A percentile compares a stretch with the other conserved stretches of the same genome.
These are phyloP conservation scores for Zea luxurians DNA, from an alignment of 176 grass and related monocot genomes.

Conservation along the genomic window DNA sequence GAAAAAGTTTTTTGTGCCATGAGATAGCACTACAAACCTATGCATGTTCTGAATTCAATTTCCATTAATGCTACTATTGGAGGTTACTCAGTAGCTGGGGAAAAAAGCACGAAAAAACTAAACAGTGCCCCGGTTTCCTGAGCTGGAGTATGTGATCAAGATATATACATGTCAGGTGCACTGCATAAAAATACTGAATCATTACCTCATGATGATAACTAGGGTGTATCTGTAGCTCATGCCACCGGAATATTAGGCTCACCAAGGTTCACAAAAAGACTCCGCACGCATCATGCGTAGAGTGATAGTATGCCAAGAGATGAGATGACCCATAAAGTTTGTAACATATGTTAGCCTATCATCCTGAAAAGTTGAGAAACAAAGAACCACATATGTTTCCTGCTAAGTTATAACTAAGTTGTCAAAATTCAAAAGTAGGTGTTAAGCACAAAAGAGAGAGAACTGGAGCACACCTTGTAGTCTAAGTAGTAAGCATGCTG, in stretches of 20 bases:
- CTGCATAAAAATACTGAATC: conserved; percentile 4
- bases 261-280: conserved; percentile 94
- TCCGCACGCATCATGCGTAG: conserved; percentile 79
- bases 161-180: not conserved
- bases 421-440: not conserved
- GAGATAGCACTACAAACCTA: conserved; percentile 2
- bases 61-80: not conserved
- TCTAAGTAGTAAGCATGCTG: conserved; percentile 98
- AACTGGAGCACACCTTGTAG: conserved; percentile 64
- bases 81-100: conserved; percentile 4
- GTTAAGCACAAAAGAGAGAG: not conserved
- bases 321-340: conserved; percentile 76
- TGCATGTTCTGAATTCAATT: conserved; percentile 2
- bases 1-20: not conserved
- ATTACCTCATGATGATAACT: conserved; percentile 33
- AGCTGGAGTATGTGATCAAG: not conserved
- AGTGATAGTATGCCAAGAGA: conserved; percentile 85
- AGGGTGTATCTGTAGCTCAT: conserved; percentile 25
- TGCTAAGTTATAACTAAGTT: not conserved
- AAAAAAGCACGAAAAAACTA: not conserved
- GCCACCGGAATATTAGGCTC: conserved; percentile 88
- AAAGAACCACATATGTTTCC: conserved; percentile 13
- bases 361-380: conserved; percentile 58
- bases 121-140: not conserved
- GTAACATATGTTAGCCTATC: conserved; percentile 63